Percentiles rank a stretch among this genome's conserved stretches.
Evolutionary conservation across 257 asterid genomes (phyloP).

Genomic region (Penstemon eatonii): DNA sequence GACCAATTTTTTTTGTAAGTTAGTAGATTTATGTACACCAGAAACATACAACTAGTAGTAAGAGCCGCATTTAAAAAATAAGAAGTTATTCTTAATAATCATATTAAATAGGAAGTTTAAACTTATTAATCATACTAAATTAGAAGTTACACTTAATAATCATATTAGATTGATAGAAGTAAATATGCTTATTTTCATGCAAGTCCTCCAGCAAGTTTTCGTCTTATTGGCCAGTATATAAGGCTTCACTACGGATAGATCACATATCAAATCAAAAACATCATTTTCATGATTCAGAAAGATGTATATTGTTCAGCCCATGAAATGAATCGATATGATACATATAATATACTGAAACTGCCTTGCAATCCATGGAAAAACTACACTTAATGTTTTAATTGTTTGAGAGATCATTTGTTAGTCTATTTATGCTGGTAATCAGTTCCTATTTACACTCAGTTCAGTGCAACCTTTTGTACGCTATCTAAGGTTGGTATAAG

Average conservation of each 20-base stretch:
- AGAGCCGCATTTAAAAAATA: background rate
- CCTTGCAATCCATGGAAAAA: conserved; percentile 8
- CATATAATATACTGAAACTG: background rate
- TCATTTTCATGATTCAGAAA: conserved; percentile 13
- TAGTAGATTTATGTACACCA: conserved; percentile 18
- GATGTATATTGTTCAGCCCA: conserved; percentile 13
- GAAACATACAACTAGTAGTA: conserved; percentile 16
- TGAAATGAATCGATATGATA: conserved; percentile 13
- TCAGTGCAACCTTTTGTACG: conserved; percentile 2
- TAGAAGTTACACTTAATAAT: too few relatives aligned
- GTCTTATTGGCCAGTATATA: background rate
- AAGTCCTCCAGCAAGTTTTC: background rate
- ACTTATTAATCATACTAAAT: too few relatives aligned
- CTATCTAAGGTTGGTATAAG: background rate
- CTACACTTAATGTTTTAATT: background rate
- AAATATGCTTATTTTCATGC: background rate
- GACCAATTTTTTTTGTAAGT: background rate
- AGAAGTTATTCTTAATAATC: background rate
- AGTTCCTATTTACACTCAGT: conserved; percentile 6
- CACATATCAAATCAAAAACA: background rate
- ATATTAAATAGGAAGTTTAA: background rate
- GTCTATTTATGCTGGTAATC: conserved; percentile 6
- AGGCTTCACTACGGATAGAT: conserved; percentile 5
- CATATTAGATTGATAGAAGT: background rate
- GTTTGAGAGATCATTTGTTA: conserved; percentile 11